Evolutionary conservation across 148 eudicot genomes (phyloP), one percentile per base, ranked within the genome.

Genomic region (Silene uniflora): DNA sequence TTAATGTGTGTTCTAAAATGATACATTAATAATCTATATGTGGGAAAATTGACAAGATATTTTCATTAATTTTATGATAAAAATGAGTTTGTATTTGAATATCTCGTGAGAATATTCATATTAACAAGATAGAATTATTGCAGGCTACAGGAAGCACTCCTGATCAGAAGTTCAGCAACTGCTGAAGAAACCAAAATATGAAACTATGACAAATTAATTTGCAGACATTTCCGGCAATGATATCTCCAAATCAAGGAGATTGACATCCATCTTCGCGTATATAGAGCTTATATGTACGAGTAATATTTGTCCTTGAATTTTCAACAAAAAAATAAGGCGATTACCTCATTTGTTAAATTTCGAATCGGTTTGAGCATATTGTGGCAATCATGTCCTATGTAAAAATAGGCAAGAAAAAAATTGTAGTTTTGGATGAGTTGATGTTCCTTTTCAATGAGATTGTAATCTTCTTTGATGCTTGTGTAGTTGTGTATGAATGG

Each of bases 101-200:
- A n/a, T n/a, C n/a, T n/a, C n/a, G n/a, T n/a, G n/a, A n/a, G n/a
- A n/a, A n/a, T n/a, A n/a, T n/a, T n/a, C n/a, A n/a, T n/a, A 39
- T 39, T 39, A 39, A 39, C 9, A 39, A 39, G n/a, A 46, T 16
- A 19, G 21, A 1, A 13, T 74, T 47, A 46, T 24, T 79, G 83
- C 93, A 90, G 93, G 93, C 85, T 35, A 73, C 93, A 78, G 80
- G 89, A 61, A 90, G 86, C 78, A 79, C 76, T 29, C 27, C 82
- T 23, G 93, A 88, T 19, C 88, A 86, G 73, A 90, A 90, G 67
- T 83, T 88, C 87, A 86, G 59, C 85, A 82, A 68, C 75, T 67
- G 64, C 19, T 76, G 79, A 76, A 72, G 83, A 80, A 79, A 75
- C 9, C 44, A 21, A 55, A 7, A 25, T 47, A 47, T 35, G 12